A percentile compares a stretch with the other conserved stretches of the same genome.
These are phyloP conservation scores for Mycena vulgaris DNA, from an alignment of 768 basidiomycete species.

Conservation along the genomic window DNA sequence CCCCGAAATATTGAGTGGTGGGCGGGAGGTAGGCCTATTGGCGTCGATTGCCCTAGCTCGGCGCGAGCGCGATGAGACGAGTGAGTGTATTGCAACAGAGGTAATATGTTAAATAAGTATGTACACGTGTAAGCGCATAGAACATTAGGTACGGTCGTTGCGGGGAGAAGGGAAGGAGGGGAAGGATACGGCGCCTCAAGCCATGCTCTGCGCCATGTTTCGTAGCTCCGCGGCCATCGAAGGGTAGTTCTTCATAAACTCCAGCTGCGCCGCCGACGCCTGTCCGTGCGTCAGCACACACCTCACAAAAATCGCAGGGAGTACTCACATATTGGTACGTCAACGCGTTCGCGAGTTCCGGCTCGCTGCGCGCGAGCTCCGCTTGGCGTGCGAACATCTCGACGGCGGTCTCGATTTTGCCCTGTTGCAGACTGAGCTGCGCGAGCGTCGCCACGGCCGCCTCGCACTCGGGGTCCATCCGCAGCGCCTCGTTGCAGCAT, in stretches of 20 bases:
- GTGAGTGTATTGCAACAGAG: conserved; percentile 29
- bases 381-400: conserved; percentile 89
- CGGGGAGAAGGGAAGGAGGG: background rate
- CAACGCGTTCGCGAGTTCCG: conserved; percentile 84
- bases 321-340: conserved; percentile 84
- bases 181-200: background rate
- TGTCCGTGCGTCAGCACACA: conserved; percentile 48
- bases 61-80: background rate
- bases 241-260: conserved; percentile 89
- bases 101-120: conserved; percentile 24
- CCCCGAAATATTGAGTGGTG: too few species aligned
- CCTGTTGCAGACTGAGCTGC: conserved; percentile 92
- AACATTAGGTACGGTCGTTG: conserved; percentile 18
- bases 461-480: conserved; percentile 94
- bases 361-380: conserved; percentile 91
- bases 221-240: conserved; percentile 82
- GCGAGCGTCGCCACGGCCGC: conserved; percentile 97
- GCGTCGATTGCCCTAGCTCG: background rate
- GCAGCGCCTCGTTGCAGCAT: conserved; percentile 90
- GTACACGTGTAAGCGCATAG: conserved; percentile 18
- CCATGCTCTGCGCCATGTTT: conserved; percentile 55
- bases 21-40: too few species aligned
- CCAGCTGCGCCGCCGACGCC: conserved; percentile 87
- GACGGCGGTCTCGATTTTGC: conserved; percentile 88
- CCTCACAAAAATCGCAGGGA: conserved; percentile 2